These are phyloP conservation scores for Aspergillus indologenus DNA, from an alignment of 495 filamentous ascomycete genomes.

Conservation along the genomic window DNA sequence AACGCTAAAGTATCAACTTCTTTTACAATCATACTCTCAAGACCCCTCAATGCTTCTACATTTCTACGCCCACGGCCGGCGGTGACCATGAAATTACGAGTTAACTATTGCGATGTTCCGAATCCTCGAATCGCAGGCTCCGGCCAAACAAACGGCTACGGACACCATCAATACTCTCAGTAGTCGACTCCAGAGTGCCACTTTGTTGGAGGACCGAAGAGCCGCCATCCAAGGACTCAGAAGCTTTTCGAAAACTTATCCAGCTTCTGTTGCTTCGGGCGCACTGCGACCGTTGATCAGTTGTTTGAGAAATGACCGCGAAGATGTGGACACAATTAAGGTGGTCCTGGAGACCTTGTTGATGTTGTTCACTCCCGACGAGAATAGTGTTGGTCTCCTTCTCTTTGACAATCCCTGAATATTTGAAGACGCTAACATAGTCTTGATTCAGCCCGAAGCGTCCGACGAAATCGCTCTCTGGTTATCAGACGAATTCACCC, in stretches of 20 bases:
- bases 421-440: slow-evolving; percentile 25
- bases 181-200: slow-evolving; percentile 79
- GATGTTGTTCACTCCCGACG: slow-evolving; percentile 81
- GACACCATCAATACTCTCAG: slow-evolving; percentile 89
- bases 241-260: slow-evolving; percentile 94
- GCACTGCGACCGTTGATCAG: slow-evolving; percentile 81
- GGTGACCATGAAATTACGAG: slow-evolving; percentile 48
- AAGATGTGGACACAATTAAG: slow-evolving; percentile 96
- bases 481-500: slow-evolving; percentile 97
- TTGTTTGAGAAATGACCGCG: slow-evolving; percentile 78
- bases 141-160: slow-evolving; percentile 91
- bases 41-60: slow-evolving; percentile 30
- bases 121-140: slow-evolving; percentile 79
- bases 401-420: not conserved
- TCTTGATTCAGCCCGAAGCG: slow-evolving; percentile 68
- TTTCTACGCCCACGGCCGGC: slow-evolving; percentile 29
- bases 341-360: slow-evolving; percentile 90
- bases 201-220: slow-evolving; percentile 88
- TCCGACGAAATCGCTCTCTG: slow-evolving; percentile 95
- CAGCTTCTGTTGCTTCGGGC: slow-evolving; percentile 92
- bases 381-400: slow-evolving; percentile 55
- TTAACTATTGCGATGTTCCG: slow-evolving; percentile 66
- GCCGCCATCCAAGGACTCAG: slow-evolving; percentile 88
- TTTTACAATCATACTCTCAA: no score
- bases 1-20: not conserved